A percentile compares a stretch with the other conserved stretches of the same genome.
Evolutionary conservation across 2,329 filamentous ascomycete genomes (phyloP).

Genomic region (Botryotinia calthae): DNA sequence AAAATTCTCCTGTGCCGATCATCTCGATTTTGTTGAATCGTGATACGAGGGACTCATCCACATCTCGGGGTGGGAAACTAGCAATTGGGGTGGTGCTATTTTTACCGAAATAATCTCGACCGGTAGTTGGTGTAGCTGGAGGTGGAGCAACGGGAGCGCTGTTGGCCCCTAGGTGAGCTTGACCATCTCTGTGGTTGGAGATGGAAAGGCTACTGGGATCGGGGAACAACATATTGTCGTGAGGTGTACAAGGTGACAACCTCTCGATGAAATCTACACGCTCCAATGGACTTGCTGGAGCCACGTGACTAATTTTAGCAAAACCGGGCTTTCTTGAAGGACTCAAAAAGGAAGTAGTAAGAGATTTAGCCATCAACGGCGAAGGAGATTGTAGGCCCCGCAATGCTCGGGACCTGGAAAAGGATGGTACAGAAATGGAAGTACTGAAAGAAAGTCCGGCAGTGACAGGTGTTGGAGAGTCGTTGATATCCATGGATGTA

Average conservation of each 20-base stretch:
- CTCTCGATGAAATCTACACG: constrained; percentile 50
- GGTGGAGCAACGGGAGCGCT: constrained; percentile 50
- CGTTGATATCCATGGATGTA: constrained; percentile 34
- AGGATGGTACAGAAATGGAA: constrained; percentile 43
- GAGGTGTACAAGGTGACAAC: constrained; percentile 72
- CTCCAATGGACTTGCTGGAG: constrained; percentile 61
- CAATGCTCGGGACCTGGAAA: constrained; percentile 40
- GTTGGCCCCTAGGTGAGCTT: constrained; percentile 35
- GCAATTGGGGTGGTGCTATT: constrained; percentile 69
- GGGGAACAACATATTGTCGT: constrained; percentile 68
- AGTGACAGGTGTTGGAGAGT: constrained; percentile 39
- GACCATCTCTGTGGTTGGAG: constrained; percentile 54
- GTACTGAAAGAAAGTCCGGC: constrained; percentile 39
- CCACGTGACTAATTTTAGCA: constrained; percentile 52
- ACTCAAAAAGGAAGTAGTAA: constrained; percentile 36
- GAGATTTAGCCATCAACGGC: constrained; percentile 33
- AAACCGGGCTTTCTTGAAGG: constrained; percentile 42
- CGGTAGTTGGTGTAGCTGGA: constrained; percentile 78
- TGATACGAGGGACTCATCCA: constrained; percentile 70
- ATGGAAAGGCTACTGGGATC: constrained; percentile 84
- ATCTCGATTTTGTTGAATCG: constrained; percentile 80
- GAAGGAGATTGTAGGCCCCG: constrained; percentile 34
- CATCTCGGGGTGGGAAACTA: constrained; percentile 65
- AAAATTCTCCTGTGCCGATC: constrained; percentile 88
- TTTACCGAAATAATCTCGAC: constrained; percentile 53